Conservation (phyloP, 2,329 filamentous ascomycete genomes). For the Uncinocarpus reesii region DNA sequence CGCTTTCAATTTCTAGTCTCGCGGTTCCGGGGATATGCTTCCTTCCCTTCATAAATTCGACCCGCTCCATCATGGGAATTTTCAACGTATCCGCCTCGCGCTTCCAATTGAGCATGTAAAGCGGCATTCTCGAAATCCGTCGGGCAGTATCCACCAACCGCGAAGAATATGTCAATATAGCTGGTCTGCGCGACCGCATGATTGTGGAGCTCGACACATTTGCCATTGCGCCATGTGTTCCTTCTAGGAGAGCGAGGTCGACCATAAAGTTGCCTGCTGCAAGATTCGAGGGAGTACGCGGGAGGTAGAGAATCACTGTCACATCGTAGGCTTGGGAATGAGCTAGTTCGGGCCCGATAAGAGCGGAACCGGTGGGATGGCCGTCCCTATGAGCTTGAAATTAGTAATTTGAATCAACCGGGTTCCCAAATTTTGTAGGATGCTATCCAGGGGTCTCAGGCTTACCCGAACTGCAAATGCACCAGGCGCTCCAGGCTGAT, state of each 20-base stretch:
- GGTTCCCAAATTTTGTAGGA: neutral
- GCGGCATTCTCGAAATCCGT: conserved; percentile 54
- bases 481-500: conserved; percentile 52
- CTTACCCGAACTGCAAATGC: conserved; percentile 56
- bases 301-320: conserved; percentile 61
- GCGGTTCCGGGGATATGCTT: conserved; percentile 45
- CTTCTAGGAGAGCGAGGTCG: conserved; percentile 54
- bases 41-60: conserved; percentile 52
- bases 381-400: conserved; percentile 27
- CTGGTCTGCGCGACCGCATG: conserved; percentile 59
- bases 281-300: conserved; percentile 65
- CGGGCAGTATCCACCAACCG: conserved; percentile 53
- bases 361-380: conserved; percentile 44
- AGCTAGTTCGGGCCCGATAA: conserved; percentile 48
- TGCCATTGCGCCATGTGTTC: conserved; percentile 25
- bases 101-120: conserved; percentile 57
- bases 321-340: conserved; percentile 77
- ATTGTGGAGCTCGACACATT: conserved; percentile 38
- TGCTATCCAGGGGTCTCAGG: neutral
- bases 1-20: conserved; percentile 59
- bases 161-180: conserved; percentile 70
- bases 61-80: conserved; percentile 62
- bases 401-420: neutral
- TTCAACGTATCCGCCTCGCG: conserved; percentile 54
- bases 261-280: conserved; percentile 91